A percentile compares a stretch with the other conserved stretches of the same genome.
phyloP scores from a whole-genome alignment of 305 asterid species.

The Fraxinus dipetala region DNA sequence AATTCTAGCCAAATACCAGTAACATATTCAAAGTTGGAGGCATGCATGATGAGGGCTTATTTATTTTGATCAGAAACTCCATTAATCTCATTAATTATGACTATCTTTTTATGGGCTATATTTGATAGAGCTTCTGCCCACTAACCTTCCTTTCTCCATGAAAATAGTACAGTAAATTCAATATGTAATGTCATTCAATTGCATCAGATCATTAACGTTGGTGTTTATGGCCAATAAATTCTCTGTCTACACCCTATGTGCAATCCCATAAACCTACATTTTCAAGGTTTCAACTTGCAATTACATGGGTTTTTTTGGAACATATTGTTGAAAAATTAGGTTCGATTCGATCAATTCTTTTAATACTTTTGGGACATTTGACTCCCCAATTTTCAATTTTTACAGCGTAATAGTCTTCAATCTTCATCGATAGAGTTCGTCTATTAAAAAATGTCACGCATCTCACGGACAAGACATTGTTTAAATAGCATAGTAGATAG shows the following conservation, averaged over 20 bases:
- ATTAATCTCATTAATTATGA: neutral
- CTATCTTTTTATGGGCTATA: neutral
- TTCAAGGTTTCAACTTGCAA: neutral
- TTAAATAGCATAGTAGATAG: too few relatives aligned
- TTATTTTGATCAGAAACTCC: neutral
- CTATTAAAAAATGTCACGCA: neutral
- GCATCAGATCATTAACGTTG: conserved; percentile 3
- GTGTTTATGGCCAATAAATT: conserved; percentile 5
- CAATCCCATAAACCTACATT: neutral
- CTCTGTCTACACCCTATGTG: neutral
- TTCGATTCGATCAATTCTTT: neutral
- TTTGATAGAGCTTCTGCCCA: neutral
- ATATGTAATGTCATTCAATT: neutral
- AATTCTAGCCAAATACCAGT: neutral
- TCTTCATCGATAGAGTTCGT: neutral
- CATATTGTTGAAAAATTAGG: neutral
- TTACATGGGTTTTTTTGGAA: neutral
- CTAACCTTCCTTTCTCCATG: neutral
- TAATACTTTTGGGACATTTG: neutral
- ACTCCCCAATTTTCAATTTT: neutral
- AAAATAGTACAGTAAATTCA: neutral
- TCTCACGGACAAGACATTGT: neutral
- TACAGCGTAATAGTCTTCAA: neutral
- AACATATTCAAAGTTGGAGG: neutral
- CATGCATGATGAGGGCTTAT: neutral